A percentile compares a stretch with the other conserved stretches of the same genome.
Conservation (phyloP, 2,329 filamentous ascomycete genomes). For the Setomelanomma holmii region DNA sequence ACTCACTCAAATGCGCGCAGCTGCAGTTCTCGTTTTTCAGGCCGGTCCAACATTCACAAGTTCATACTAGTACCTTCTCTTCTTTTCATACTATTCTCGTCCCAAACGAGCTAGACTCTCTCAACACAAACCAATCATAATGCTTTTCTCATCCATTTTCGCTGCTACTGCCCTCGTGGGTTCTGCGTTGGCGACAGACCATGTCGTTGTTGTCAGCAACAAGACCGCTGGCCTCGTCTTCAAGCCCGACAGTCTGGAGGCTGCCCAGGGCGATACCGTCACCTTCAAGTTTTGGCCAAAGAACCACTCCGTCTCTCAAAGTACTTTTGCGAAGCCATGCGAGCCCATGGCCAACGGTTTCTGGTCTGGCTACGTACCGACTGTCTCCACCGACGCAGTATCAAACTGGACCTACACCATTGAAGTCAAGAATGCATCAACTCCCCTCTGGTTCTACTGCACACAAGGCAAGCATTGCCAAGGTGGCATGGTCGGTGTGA, state of each 20-base stretch:
- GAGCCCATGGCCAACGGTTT: constrained; percentile 42
- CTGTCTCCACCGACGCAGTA: constrained; percentile 27
- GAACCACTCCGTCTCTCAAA: constrained; percentile 50
- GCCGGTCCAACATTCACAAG: constrained; percentile 43
- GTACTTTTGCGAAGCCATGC: constrained; percentile 44
- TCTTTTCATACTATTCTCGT: constrained; percentile 21
- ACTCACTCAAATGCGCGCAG: constrained; percentile 44
- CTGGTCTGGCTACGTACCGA: constrained; percentile 48
- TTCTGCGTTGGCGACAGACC: constrained; percentile 40
- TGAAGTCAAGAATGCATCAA: constrained; percentile 44
- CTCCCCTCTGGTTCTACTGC: constrained; percentile 52
- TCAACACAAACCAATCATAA: constrained; percentile 38
- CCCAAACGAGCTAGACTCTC: constrained; percentile 45
- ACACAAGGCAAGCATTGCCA: constrained; percentile 49
- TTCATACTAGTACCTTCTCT: constrained; percentile 39
- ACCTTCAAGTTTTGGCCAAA: constrained; percentile 50
- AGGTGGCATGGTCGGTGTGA: constrained; percentile 49
- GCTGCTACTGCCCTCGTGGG: constrained; percentile 40
- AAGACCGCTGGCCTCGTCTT: constrained; percentile 38
- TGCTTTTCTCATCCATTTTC: constrained; percentile 48
- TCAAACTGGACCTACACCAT: constrained; percentile 40
- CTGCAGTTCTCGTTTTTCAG: constrained; percentile 36
- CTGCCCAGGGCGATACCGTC: constrained; percentile 47
- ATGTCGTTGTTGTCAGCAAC: constrained; percentile 42
- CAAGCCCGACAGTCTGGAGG: constrained; percentile 43